Base-by-base conservation (phyloP, 1,284 basidiomycete genomes). In the Trametes hirsuta region DNA sequence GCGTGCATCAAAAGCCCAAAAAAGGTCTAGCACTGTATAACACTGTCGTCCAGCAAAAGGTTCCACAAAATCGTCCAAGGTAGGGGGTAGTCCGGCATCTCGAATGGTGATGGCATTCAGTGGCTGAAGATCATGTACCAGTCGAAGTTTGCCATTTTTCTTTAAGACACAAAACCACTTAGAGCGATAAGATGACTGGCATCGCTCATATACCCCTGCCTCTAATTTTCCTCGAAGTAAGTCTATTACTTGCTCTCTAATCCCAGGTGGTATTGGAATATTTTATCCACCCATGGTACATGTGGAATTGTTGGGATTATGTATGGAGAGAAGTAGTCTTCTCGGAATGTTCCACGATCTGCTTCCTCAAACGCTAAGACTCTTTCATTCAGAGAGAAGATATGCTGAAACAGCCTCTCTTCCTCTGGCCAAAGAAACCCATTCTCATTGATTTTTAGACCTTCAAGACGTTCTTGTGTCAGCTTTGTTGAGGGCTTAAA, bases 91-190 rank as follows among this genome's bases (percentile, higher is more conserved):
- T 2, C 61, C 65, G 22, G 61, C 47, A 44, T 64, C 58, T 34
- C 59, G 42, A 14, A 67, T 65, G 21, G 60, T 58, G 37, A 68
- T 56, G 21, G 44, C 42, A 37, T 74, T 75, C 0, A 74, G 56
- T 15, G 63, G 67, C 50, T 73, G 71, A 6, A 74, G 58, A 47
- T 74, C 71, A 50, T 72, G 68, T 5, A 75, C 71, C 10, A 71
- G 46, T 4, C 69, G 60, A 0, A 74, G 57, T 6, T 67, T 67
- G n/a, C 69, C 65, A 65, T 66, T 67, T 41, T 71, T 72, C 63
- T 77, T 75, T 8, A 68, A n/a, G 0, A 82, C 72, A 53, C 74
- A 79, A 47, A 82, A 81, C 78, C 77, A 80, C 14, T 69, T 12
- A 0, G 73, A 77, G 0, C 69, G 59, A 55, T 82, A 81, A 0